Evolutionary conservation across 2,329 filamentous ascomycete genomes (phyloP), one percentile per base, ranked within the genome.

Genomic region (Hypoxylon sp.): DNA sequence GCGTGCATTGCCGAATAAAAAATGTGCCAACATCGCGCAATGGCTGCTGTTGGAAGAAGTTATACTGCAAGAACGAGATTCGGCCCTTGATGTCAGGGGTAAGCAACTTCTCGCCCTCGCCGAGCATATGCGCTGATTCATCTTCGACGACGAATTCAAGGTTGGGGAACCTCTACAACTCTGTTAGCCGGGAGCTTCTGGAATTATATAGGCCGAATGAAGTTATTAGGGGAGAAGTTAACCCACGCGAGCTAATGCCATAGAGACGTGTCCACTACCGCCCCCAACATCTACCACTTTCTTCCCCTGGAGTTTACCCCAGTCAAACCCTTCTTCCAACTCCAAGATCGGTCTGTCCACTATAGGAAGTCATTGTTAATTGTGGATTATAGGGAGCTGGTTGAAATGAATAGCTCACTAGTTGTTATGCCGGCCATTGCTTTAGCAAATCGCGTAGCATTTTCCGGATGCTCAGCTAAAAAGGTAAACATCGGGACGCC

Each of bases 31-130:
- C 63, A 20, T 58, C 48, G 2, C 9, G 21, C 2, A 44, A 4
- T 2, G 56, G 60, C 47, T 67, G 64, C 1, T 63, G 60, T 3
- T 57, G 20, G 46, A 65, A 67, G 58, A 68, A 67, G 37, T 51
- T 45, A 20, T 60, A 43, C 35, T 64, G 41, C 23, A 30, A 31
- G 26, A 53, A 64, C 3, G 46, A 19, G 7, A 64, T 40, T 12
- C 61, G 59, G 7, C 36, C 56, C 7, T 29, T 27, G 8, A 57
- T 25, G n/a, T 47, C 43, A 12, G 26, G 16, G 2, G 46, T 31
- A 6, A 60, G 40, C 8, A 36, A 31, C 1, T 40, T 20, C 27
- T 55, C 20, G 30, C 62, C 63, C 27, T 63, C 17, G 7, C 26
- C 47, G 9, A 64, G 52, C 62, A 63, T 64, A 8, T 59, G 25